Evolutionary conservation across 2,329 filamentous ascomycete species (phyloP).

Genomic region (Penicillium freii): DNA sequence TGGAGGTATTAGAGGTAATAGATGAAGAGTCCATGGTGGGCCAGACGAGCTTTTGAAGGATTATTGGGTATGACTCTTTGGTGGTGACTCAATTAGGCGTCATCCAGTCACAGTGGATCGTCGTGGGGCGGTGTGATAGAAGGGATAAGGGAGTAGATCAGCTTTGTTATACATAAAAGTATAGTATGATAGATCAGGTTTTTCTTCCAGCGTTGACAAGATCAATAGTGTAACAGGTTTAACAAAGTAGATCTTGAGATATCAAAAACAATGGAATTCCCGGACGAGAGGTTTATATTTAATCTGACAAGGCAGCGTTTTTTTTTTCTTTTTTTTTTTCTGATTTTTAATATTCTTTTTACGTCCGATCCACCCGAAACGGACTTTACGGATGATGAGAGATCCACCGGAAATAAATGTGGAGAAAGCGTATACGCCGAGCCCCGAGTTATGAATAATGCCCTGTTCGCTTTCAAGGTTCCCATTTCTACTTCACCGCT

Average conservation of each 20-base stretch:
- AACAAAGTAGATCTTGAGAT: background rate
- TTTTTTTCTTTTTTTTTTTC: background rate
- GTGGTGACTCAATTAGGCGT: conserved; percentile 32
- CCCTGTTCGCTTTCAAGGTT: background rate
- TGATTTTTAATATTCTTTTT: background rate
- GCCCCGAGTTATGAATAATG: background rate
- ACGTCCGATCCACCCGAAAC: conserved; percentile 7
- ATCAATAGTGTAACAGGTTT: background rate
- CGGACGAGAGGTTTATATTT: conserved; percentile 8
- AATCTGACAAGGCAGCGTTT: background rate
- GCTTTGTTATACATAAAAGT: background rate
- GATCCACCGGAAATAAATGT: conserved; percentile 11
- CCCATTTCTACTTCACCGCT: conserved; percentile 2
- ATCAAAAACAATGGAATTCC: background rate
- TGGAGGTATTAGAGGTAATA: conserved; percentile 23
- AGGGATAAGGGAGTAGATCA: background rate
- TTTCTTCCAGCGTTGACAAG: background rate
- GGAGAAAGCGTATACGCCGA: background rate
- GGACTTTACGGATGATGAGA: conserved; percentile 7
- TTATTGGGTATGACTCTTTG: conserved; percentile 30
- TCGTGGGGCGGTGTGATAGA: conserved; percentile 29
- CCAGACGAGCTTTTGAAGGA: conserved; percentile 28
- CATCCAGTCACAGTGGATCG: conserved; percentile 28
- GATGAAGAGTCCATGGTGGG: conserved; percentile 27
- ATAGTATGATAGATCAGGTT: conserved; percentile 6